These are phyloP conservation scores for Thuja plicata DNA, from an alignment of 83 land plant genomes.

Conservation along the genomic window DNA sequence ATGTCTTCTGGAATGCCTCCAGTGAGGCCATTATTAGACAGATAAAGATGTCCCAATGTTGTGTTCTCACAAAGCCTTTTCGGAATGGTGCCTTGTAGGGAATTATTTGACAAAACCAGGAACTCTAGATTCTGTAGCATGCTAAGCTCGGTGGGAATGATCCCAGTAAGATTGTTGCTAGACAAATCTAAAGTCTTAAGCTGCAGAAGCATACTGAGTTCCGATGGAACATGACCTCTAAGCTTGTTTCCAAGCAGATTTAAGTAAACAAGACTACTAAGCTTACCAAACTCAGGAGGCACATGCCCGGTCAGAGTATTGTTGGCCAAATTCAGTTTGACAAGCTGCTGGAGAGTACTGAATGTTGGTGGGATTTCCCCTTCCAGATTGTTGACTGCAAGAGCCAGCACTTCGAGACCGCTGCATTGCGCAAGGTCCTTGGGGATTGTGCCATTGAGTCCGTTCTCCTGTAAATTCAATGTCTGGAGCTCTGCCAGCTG, in stretches of 20 bases:
- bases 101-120: conserved; percentile 55
- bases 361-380: conserved; percentile 52
- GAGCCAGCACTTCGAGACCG: conserved; percentile 33
- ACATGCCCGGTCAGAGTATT: conserved; percentile 51
- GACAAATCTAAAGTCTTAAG: conserved; percentile 61
- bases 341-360: conserved; percentile 40
- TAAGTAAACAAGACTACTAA: conserved; percentile 39
- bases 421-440: conserved; percentile 42
- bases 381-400: conserved; percentile 47
- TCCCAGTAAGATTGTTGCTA: conserved; percentile 41
- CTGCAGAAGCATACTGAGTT: conserved; percentile 29
- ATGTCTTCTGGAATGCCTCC: conserved; percentile 57
- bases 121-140: conserved; percentile 35
- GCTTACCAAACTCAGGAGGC: conserved; percentile 49
- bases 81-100: conserved; percentile 49
- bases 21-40: conserved; percentile 35
- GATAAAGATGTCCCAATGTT: conserved; percentile 43
- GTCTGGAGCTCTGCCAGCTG: conserved; percentile 27
- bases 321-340: conserved; percentile 52
- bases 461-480: conserved; percentile 42
- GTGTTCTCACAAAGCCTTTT: conserved; percentile 32
- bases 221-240: conserved; percentile 45
- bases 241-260: conserved; percentile 55
- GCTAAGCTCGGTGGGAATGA: conserved; percentile 51
- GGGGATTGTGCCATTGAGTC: conserved; percentile 60